Conservation (phyloP, 202 grass and related monocot species). For the Zizania palustris region DNA sequence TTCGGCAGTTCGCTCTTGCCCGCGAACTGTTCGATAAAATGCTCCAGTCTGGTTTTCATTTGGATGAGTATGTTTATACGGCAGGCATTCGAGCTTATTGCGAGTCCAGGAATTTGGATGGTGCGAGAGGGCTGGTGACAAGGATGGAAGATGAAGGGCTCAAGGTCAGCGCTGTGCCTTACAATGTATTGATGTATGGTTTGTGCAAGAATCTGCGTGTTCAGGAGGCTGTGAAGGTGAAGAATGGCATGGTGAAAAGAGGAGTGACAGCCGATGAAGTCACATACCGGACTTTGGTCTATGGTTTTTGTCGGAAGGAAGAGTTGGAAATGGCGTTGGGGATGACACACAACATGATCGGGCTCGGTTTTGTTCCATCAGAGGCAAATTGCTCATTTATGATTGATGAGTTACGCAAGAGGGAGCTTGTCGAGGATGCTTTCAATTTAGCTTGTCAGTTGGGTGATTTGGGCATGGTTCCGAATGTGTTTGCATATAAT, state of each 20-base stretch:
- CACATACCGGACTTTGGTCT: slow-evolving; percentile 76
- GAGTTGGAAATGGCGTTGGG: slow-evolving; percentile 59
- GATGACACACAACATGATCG: slow-evolving; percentile 59
- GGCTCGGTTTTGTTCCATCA: slow-evolving; percentile 56
- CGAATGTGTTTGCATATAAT: slow-evolving; percentile 82
- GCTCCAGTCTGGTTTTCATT: slow-evolving; percentile 12
- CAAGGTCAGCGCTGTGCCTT: slow-evolving; percentile 53
- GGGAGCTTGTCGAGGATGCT: slow-evolving; percentile 54
- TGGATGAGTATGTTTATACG: slow-evolving; percentile 71
- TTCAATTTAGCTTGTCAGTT: slow-evolving; percentile 65
- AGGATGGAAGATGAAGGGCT: slow-evolving; percentile 57
- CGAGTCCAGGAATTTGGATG: slow-evolving; percentile 52
- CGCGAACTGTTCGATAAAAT: slow-evolving; percentile 69
- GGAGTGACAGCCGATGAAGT: slow-evolving; percentile 64
- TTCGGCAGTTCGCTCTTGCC: slow-evolving; percentile 62
- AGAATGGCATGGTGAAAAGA: slow-evolving; percentile 50
- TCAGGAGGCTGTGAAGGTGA: slow-evolving; percentile 65
- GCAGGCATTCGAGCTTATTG: slow-evolving; percentile 71
- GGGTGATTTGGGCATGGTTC: slow-evolving; percentile 63
- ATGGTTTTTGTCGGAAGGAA: slow-evolving; percentile 64
- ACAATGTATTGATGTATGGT: slow-evolving; percentile 87
- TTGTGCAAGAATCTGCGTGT: slow-evolving; percentile 61
- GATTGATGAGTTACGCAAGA: slow-evolving; percentile 69
- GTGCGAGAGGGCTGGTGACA: slow-evolving; percentile 47
- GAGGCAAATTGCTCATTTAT: slow-evolving; percentile 67